phyloP scores from a whole-genome alignment of 441 rosid species.

The Capsella rubella region DNA sequence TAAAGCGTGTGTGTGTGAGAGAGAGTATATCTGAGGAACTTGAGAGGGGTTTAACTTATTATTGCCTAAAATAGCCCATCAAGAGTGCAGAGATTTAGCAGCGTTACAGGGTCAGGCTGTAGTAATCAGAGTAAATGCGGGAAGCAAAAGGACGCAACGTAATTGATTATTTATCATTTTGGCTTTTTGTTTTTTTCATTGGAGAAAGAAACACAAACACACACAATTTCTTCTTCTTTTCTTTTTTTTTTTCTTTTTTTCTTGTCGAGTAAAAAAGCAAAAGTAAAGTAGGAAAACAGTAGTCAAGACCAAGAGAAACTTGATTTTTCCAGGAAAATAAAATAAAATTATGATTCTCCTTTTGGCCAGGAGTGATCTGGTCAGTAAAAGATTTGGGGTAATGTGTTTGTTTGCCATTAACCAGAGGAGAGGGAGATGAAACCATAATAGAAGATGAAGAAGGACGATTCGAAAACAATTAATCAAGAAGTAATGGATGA shows the following conservation, averaged over 20 bases:
- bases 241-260: conserved; percentile 1
- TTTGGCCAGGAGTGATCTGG: neutral
- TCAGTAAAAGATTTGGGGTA: neutral
- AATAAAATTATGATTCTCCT: neutral
- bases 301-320: conserved; percentile 25
- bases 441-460: neutral
- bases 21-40: neutral
- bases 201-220: neutral
- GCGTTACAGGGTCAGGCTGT: conserved; percentile 34
- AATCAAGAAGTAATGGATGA: neutral
- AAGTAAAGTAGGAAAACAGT: conserved; percentile 44
- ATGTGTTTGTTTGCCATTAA: neutral
- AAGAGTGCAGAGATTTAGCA: conserved; percentile 43
- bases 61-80: conserved; percentile 35
- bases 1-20: conserved; percentile 16
- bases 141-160: conserved; percentile 39
- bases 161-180: conserved; percentile 29
- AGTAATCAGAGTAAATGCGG: conserved; percentile 40
- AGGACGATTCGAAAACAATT: neutral
- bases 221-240: neutral
- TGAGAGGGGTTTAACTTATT: neutral
- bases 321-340: neutral
- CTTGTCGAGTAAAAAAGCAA: conserved; percentile 42
- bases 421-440: neutral
- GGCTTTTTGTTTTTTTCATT: conserved; percentile 22